Percentiles rank a stretch among this genome's conserved stretches.
phyloP scores from a whole-genome alignment of 208 protist species.

The Jaenimonas drosophilae region DNA sequence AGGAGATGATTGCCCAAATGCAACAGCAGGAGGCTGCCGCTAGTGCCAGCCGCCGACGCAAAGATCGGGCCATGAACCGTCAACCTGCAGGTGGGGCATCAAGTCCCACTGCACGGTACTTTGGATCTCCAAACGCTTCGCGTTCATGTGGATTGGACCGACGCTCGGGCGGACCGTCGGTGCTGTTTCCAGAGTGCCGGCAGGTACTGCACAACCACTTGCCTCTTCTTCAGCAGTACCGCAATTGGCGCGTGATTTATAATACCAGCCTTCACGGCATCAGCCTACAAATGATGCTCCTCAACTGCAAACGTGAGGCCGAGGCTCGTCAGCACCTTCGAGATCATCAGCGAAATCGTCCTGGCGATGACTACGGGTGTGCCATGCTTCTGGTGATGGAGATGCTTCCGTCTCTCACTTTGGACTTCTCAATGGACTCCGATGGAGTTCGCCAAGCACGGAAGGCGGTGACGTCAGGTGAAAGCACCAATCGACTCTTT shows the following conservation, averaged over 20 bases:
- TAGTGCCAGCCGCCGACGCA: not conserved
- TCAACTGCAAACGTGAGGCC: slow-evolving; percentile 31
- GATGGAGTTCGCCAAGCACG: slow-evolving; percentile 17
- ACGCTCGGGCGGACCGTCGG: slow-evolving; percentile 9
- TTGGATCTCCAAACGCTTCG: not conserved
- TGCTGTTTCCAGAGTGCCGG: slow-evolving; percentile 33
- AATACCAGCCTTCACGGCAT: slow-evolving; percentile 55
- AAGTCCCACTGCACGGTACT: too few species aligned
- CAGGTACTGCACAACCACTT: slow-evolving; percentile 47
- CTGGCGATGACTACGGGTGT: not conserved
- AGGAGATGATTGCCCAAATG: slow-evolving; percentile 4
- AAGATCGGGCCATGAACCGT: too few species aligned
- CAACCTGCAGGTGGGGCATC: too few species aligned
- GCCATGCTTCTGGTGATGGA: slow-evolving; percentile 66
- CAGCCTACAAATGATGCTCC: slow-evolving; percentile 36
- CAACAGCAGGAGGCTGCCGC: slow-evolving; percentile 8
- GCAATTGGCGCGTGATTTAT: slow-evolving; percentile 62
- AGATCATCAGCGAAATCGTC: not conserved
- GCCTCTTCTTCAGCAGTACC: slow-evolving; percentile 47
- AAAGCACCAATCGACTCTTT: slow-evolving; percentile 15
- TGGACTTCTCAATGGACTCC: slow-evolving; percentile 21
- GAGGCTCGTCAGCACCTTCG: slow-evolving; percentile 2
- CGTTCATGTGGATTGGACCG: not conserved
- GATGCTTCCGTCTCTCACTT: slow-evolving; percentile 20
- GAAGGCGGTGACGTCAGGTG: not conserved